These are phyloP conservation scores for Rhynchosporium secalis DNA, from an alignment of 2,329 filamentous ascomycete genomes.

Conservation along the genomic window DNA sequence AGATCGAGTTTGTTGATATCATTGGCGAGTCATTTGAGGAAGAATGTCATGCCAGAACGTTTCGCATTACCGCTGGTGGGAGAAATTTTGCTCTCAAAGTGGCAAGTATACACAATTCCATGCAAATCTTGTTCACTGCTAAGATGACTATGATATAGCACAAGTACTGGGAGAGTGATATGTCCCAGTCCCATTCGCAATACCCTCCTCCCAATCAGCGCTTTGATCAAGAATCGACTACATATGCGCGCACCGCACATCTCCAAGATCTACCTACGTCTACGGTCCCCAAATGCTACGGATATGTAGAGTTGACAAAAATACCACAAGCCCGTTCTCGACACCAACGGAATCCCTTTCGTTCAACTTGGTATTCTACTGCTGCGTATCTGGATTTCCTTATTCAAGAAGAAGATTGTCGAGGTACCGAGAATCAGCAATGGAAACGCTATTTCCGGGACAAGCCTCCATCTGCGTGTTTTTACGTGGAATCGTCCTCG, in stretches of 20 bases:
- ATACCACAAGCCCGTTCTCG: not conserved
- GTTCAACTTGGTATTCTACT: not conserved
- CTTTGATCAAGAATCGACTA: not conserved
- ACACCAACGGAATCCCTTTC: not conserved
- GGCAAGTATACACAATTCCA: not conserved
- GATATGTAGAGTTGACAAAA: not conserved
- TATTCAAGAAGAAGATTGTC: not conserved
- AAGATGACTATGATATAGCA: not conserved
- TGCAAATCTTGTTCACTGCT: not conserved
- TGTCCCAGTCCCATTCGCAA: not conserved
- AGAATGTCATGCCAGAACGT: not conserved
- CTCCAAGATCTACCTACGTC: not conserved
- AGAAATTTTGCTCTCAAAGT: not conserved
- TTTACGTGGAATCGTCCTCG: not conserved
- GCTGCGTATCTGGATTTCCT: not conserved
- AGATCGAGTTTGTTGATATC: not conserved
- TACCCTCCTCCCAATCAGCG: not conserved
- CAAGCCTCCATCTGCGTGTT: not conserved
- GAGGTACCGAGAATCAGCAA: not conserved
- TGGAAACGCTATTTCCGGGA: not conserved
- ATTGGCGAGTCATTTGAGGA: not conserved
- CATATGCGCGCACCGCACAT: not conserved
- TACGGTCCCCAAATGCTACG: not conserved
- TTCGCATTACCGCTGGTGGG: not conserved
- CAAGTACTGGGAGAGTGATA: not conserved